Evolutionary conservation across 345 rosid species (phyloP).

Genomic region (Populus nigra): DNA sequence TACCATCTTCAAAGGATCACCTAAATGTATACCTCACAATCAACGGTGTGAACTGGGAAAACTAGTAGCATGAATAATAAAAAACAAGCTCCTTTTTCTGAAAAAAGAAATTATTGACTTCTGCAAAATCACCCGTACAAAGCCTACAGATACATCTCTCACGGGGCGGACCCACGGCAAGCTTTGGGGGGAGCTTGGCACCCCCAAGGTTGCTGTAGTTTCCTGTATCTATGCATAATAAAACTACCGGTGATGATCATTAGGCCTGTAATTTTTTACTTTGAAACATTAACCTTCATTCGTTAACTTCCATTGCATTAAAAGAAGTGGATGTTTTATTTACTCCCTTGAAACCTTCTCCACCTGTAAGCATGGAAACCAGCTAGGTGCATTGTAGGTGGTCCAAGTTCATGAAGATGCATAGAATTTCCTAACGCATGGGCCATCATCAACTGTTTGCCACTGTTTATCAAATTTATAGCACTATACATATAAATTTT

Average conservation of each 20-base stretch:
- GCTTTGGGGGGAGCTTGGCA: too few relatives aligned
- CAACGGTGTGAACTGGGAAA: too few relatives aligned
- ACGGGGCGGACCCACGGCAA: too few relatives aligned
- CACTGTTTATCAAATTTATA: constrained; percentile 14
- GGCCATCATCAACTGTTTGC: constrained; percentile 32
- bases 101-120: too few relatives aligned
- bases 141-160: too few relatives aligned
- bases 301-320: constrained; percentile 8
- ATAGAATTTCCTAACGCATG: constrained; percentile 24
- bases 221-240: too few relatives aligned
- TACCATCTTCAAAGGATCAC: constrained; percentile 33
- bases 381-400: neutral
- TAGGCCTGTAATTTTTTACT: constrained; percentile 24
- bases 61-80: too few relatives aligned
- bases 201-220: too few relatives aligned
- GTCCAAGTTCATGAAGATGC: constrained; percentile 9
- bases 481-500: constrained; percentile 18
- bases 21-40: constrained; percentile 18
- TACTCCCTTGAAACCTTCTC: constrained; percentile 17
- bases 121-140: too few relatives aligned
- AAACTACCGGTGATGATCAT: constrained; percentile 1
- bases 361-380: neutral
- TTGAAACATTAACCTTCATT: constrained; percentile 7
- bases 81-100: too few relatives aligned
- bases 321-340: constrained; percentile 22